Evolutionary conservation across 106 monocot species (phyloP).

Genomic region (Posidonia australis): DNA sequence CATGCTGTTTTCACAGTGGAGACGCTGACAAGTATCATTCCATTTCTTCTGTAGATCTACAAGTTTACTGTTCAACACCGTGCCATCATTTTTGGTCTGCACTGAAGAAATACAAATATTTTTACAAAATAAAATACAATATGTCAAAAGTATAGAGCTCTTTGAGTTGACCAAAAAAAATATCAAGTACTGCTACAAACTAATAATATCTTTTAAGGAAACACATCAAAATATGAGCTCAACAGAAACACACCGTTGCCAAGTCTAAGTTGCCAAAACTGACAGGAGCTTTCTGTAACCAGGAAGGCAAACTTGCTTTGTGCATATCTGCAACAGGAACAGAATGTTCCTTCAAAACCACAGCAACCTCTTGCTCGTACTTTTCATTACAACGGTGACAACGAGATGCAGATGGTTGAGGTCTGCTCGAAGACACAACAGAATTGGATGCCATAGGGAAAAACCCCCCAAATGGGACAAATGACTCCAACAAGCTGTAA

Average conservation of each 20-base stretch:
- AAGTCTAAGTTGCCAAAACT: slow-evolving; percentile 21
- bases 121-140: neutral
- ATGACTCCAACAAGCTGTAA: slow-evolving; percentile 15
- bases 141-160: neutral
- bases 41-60: slow-evolving; percentile 47
- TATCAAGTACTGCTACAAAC: too few relatives aligned
- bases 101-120: slow-evolving; percentile 10
- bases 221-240: neutral
- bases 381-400: slow-evolving; percentile 53
- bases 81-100: slow-evolving; percentile 48
- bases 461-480: slow-evolving; percentile 17
- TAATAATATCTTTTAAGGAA: neutral
- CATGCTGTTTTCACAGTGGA: slow-evolving; percentile 15
- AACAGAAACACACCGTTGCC: slow-evolving; percentile 2
- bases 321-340: slow-evolving; percentile 18
- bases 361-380: slow-evolving; percentile 62
- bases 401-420: slow-evolving; percentile 15
- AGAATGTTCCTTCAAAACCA: slow-evolving; percentile 30
- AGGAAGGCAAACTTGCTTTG: slow-evolving; percentile 32
- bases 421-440: slow-evolving; percentile 21
- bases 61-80: slow-evolving; percentile 27
- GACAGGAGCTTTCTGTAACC: slow-evolving; percentile 21
- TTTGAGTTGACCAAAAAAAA: too few relatives aligned
- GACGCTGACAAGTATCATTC: slow-evolving; percentile 31
- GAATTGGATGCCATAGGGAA: slow-evolving; percentile 9